Conservation (phyloP, 2,329 filamentous ascomycete genomes). For the Helotiales sp. region DNA sequence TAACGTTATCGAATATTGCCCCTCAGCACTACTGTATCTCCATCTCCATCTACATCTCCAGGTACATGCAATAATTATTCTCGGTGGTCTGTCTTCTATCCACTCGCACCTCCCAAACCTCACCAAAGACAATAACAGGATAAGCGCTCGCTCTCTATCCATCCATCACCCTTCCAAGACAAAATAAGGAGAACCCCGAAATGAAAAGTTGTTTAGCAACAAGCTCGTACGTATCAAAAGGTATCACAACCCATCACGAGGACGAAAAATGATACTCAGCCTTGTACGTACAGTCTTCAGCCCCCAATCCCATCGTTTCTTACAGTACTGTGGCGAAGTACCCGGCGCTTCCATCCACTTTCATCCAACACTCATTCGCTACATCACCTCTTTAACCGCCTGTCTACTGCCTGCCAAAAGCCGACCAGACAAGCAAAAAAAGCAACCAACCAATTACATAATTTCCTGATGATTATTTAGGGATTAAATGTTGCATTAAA, state of each 20-base stretch:
- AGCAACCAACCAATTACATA: not conserved
- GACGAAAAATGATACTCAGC: conserved; percentile 13
- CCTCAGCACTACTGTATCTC: too few relatives aligned
- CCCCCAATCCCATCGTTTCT: conserved; percentile 1
- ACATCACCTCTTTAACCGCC: not conserved
- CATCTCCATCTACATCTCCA: too few relatives aligned
- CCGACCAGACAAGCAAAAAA: not conserved
- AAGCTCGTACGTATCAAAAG: not conserved
- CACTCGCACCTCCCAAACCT: too few relatives aligned
- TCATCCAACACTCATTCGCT: too few relatives aligned
- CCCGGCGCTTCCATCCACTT: not conserved
- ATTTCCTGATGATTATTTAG: too few relatives aligned
- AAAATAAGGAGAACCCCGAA: not conserved
- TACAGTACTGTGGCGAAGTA: not conserved
- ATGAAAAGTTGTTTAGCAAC: not conserved
- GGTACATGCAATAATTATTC: too few relatives aligned
- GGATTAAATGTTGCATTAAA: too few relatives aligned
- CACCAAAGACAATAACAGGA: too few relatives aligned
- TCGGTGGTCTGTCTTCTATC: too few relatives aligned
- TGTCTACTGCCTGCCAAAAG: not conserved
- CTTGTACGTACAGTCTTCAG: conserved; percentile 4
- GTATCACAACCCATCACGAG: conserved; percentile 15
- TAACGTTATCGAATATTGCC: not conserved
- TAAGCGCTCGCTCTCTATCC: too few relatives aligned
- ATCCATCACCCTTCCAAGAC: too few relatives aligned